These are phyloP conservation scores for Medicago ruthenica DNA, from an alignment of 306 rosid genomes.

Conservation along the genomic window DNA sequence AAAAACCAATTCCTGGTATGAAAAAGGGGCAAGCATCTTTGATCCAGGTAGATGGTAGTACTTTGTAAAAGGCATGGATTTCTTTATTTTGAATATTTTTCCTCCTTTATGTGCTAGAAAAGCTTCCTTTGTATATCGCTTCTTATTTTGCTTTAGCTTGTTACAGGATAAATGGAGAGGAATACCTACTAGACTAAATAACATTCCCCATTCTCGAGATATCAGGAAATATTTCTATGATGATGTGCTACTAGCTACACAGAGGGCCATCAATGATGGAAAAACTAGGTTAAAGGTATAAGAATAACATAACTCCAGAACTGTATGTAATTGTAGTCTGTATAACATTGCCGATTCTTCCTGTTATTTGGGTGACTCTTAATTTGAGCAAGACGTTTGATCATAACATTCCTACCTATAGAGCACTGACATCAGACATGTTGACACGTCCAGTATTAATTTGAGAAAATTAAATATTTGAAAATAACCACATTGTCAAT, in stretches of 20 bases:
- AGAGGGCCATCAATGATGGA: conserved; percentile 74
- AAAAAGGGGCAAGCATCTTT: conserved; percentile 53
- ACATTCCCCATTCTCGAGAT: conserved; percentile 94
- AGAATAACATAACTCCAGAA: neutral
- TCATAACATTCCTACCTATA: neutral
- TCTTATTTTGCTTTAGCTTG: conserved; percentile 57
- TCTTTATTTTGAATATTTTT: conserved; percentile 12
- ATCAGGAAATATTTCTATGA: conserved; percentile 85
- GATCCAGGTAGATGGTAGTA: conserved; percentile 55
- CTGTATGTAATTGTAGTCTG: conserved; percentile 34
- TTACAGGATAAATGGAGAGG: conserved; percentile 94
- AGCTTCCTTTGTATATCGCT: conserved; percentile 38
- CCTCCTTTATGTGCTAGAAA: conserved; percentile 16
- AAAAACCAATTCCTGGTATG: conserved; percentile 52
- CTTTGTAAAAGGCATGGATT: conserved; percentile 28
- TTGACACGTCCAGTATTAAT: no score
- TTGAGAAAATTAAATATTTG: no score
- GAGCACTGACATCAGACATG: no score
- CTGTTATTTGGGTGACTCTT: conserved; percentile 30
- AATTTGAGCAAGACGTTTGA: conserved; percentile 19
- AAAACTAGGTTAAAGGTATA: conserved; percentile 77
- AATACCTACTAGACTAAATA: conserved; percentile 89
- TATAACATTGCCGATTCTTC: conserved; percentile 2
- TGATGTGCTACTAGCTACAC: conserved; percentile 84
- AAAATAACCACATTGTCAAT: no score